Percentiles rank a stretch among this genome's conserved stretches.
These are phyloP conservation scores for Cystobasidiaceae sp. DNA, from an alignment of 1,284 basidiomycete species.

Conservation along the genomic window DNA sequence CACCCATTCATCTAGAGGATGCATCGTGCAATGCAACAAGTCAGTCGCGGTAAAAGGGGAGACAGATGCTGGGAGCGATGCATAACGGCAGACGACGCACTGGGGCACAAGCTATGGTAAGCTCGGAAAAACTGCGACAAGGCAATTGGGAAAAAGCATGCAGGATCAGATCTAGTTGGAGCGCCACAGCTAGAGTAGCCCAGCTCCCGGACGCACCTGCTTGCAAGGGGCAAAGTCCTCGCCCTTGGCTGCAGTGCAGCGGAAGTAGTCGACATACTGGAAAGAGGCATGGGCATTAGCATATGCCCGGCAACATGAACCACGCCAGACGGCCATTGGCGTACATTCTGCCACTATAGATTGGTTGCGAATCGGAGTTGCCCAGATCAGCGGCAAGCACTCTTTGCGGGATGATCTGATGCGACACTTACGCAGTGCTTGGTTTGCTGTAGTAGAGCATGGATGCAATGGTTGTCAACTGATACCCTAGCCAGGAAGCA, in stretches of 20 bases:
- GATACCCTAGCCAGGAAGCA: too few relatives aligned
- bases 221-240: conserved; percentile 97
- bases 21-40: too few relatives aligned
- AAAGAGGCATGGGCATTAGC: too few relatives aligned
- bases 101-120: conserved; percentile 95
- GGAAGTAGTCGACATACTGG: conserved; percentile 33
- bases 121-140: conserved; percentile 76
- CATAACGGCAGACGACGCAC: too few relatives aligned
- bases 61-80: too few relatives aligned
- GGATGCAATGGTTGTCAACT: too few relatives aligned
- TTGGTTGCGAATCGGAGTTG: neutral
- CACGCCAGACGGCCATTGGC: too few relatives aligned
- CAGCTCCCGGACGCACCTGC: conserved; percentile 47
- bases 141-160: too few relatives aligned
- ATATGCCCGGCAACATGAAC: too few relatives aligned
- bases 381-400: too few relatives aligned
- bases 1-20: conserved; percentile 88
- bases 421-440: conserved; percentile 75
- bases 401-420: too few relatives aligned
- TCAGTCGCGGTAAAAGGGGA: too few relatives aligned
- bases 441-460: conserved; percentile 55
- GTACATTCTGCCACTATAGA: conserved; percentile 67
- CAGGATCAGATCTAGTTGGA: neutral
- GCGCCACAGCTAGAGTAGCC: neutral
- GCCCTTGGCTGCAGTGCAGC: conserved; percentile 91